Percentiles rank a stretch among this genome's conserved stretches.
Evolutionary conservation across 495 filamentous ascomycete genomes (phyloP).

Genomic region (Eremomyces bilateralis): DNA sequence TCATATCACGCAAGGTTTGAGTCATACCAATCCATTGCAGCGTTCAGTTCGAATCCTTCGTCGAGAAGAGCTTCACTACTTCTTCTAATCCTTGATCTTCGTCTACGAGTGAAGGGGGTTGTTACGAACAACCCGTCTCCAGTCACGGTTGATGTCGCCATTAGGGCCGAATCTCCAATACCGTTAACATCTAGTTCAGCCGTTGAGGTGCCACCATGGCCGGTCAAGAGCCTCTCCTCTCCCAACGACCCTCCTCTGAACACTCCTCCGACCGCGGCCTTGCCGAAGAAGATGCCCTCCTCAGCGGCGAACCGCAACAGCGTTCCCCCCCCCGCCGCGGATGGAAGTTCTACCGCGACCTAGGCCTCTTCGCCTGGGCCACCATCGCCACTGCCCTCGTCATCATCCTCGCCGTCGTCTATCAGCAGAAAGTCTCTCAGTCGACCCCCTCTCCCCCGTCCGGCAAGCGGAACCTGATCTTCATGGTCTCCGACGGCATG

Average conservation of each 20-base stretch:
- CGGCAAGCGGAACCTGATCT: conserved; percentile 84
- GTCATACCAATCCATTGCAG: too few species aligned
- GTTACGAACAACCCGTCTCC: too few species aligned
- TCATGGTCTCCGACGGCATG: conserved; percentile 99
- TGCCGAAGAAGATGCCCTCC: conserved; percentile 35
- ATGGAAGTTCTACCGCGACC: conserved; percentile 39
- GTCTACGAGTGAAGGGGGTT: too few species aligned
- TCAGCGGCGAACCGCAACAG: conserved; percentile 32
- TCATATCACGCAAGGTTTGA: too few species aligned
- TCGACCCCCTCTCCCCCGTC: conserved; percentile 24
- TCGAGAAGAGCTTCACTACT: too few species aligned
- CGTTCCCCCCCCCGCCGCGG: conserved; percentile 17
- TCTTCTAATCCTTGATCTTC: too few species aligned
- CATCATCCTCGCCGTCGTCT: conserved; percentile 51
- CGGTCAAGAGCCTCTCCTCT: conserved; percentile 22
- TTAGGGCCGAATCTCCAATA: too few species aligned
- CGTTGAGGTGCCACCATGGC: conserved; percentile 14
- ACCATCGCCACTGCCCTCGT: conserved; percentile 63
- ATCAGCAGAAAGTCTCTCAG: conserved; percentile 37
- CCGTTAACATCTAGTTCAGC: too few species aligned
- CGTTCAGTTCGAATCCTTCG: too few species aligned
- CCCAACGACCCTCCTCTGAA: conserved; percentile 19
- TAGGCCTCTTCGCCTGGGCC: conserved; percentile 71
- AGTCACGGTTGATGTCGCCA: too few species aligned
- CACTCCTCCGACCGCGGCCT: conserved; percentile 15